A percentile compares a stretch with the other conserved stretches of the same genome.
Evolutionary conservation across 1,139 yeast species (phyloP).

Genomic region (Keqinozyma sinolaborantium): DNA sequence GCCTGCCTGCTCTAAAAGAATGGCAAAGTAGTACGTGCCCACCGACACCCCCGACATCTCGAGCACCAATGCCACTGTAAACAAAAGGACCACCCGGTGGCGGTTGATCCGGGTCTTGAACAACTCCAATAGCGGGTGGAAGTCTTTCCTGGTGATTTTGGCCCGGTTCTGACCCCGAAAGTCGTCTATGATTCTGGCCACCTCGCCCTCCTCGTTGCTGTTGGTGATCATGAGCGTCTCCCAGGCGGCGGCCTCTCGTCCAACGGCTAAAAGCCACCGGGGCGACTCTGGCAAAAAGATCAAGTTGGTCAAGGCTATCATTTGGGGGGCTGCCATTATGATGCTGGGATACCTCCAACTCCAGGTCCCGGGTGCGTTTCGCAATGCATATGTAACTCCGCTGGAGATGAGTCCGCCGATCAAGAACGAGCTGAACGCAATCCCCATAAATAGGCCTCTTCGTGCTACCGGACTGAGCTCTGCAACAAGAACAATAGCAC

Average conservation of each 20-base stretch:
- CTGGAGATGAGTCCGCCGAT: constrained; percentile 10
- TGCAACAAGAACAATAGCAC: constrained; percentile 12
- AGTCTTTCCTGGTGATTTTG: constrained; percentile 1
- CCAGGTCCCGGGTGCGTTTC: constrained; percentile 13
- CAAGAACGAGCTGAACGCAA: constrained; percentile 9
- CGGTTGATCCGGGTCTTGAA: constrained; percentile 8
- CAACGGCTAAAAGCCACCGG: constrained; percentile 9
- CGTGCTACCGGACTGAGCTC: constrained; percentile 11
- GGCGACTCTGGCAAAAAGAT: constrained; percentile 15
- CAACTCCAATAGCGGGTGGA: constrained; percentile 10
- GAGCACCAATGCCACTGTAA: constrained; percentile 11
- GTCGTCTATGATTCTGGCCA: constrained; percentile 3
- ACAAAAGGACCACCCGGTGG: constrained; percentile 8
- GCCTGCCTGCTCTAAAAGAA: constrained; percentile 11
- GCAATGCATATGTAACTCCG: constrained; percentile 11
- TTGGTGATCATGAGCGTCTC: constrained; percentile 8
- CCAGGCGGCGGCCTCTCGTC: constrained; percentile 7
- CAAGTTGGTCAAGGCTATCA: constrained; percentile 9
- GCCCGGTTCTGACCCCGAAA: constrained; percentile 3
- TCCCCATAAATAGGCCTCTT: constrained; percentile 11
- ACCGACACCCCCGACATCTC: constrained; percentile 17
- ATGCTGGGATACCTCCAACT: constrained; percentile 16
- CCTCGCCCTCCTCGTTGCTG: constrained; percentile 3
- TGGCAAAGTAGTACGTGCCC: constrained; percentile 12
- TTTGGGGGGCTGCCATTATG: constrained; percentile 10